phyloP scores from a whole-genome alignment of 805 yeast species.

The Starmerella kuoi region DNA sequence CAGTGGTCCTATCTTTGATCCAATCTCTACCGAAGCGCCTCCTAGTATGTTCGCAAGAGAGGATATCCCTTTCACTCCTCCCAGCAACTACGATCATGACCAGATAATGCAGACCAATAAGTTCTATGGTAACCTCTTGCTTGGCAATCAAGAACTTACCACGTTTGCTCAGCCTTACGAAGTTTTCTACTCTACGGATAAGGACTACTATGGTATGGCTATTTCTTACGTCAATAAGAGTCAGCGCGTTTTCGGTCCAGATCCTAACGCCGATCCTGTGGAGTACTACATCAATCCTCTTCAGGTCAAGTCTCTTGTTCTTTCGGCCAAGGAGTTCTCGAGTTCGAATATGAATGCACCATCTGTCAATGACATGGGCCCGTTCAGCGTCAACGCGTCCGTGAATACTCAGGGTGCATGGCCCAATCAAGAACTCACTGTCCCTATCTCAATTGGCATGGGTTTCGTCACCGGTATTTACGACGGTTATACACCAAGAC shows the following conservation, averaged over 20 bases:
- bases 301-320: slow-evolving; percentile 41
- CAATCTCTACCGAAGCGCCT: slow-evolving; percentile 38
- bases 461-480: slow-evolving; percentile 64
- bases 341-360: slow-evolving; percentile 23
- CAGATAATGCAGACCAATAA: slow-evolving; percentile 59
- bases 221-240: slow-evolving; percentile 43
- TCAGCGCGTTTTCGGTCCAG: slow-evolving; percentile 38
- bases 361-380: slow-evolving; percentile 35
- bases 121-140: slow-evolving; percentile 54
- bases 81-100: slow-evolving; percentile 37
- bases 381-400: slow-evolving; percentile 40
- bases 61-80: slow-evolving; percentile 36
- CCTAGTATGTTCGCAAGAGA: slow-evolving; percentile 37
- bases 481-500: slow-evolving; percentile 34
- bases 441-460: slow-evolving; percentile 68
- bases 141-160: slow-evolving; percentile 42
- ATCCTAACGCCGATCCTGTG: slow-evolving; percentile 31
- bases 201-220: slow-evolving; percentile 44
- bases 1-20: slow-evolving; percentile 37
- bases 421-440: slow-evolving; percentile 22
- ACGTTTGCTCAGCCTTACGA: slow-evolving; percentile 59
- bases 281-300: slow-evolving; percentile 47
- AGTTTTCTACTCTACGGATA: slow-evolving; percentile 40
- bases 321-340: slow-evolving; percentile 42
- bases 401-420: slow-evolving; percentile 26